Evolutionary conservation across 805 yeast genomes (phyloP), one percentile per base, ranked within the genome.

Genomic region (Wickerhamomyces subpelliculosus): DNA sequence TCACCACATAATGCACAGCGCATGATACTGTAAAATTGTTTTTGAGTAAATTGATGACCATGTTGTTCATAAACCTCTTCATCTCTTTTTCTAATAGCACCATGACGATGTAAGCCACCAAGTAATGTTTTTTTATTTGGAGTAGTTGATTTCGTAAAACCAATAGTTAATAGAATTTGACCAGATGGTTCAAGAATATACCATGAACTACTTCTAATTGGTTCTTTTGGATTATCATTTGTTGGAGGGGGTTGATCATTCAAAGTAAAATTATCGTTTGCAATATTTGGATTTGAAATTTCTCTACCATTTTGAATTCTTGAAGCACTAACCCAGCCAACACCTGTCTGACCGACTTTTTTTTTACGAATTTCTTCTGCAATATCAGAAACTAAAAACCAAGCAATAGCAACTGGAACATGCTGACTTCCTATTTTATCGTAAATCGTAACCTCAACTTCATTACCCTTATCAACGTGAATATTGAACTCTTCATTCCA

Each of bases 1-100:
- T 93, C 97, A 5, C 96, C 96, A 72, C 99, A 93, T 44, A 89
- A 75, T 1, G 97, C 96, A 67, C 99, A 93, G 48, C 93, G 78
- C 97, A 93, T 90, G 55, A 93, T 86, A 51, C 85, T 86, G 70
- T 93, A 93, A 57, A 89, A 88, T 57, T 88, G 96, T 51, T 86
- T 90, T 59, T 86, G 96, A 31, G 86, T 94, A 64, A 93, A 93
- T 61, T 87, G 94, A 64, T 93, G 99, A 14, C 99, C 99, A 57
- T 87, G 95, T 51, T 87, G 93, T 61, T 90, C 96, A 57, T 80
- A 85, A 2, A 93, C 86, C 48, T 85, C 94, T 40, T 72, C 77
- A 49, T 89, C 87, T 65, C 89, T 80, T 60, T 87, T 93, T 54
- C 96, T 83, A 47, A 93, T 90, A 45, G 99, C 99, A 66, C 97